These are phyloP conservation scores for Cubamyces lactineus DNA, from an alignment of 768 basidiomycete genomes.

Conservation along the genomic window DNA sequence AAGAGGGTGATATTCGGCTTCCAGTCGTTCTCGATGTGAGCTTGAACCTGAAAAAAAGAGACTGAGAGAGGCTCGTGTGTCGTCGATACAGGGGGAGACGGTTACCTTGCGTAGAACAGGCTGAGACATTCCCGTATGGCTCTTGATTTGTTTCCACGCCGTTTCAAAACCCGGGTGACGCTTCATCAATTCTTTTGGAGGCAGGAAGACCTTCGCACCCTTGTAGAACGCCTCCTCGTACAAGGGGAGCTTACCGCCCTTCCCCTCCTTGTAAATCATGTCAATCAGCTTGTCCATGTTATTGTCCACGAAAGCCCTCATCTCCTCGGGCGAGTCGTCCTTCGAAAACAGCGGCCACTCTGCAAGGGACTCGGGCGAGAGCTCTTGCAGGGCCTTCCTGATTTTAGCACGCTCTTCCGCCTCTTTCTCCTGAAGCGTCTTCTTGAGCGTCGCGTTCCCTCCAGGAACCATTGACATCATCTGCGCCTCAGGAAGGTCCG, in stretches of 20 bases:
- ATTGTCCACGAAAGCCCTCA: background rate
- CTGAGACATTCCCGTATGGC: background rate
- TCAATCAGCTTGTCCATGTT: slow-evolving; percentile 4
- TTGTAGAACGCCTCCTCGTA: slow-evolving; percentile 33
- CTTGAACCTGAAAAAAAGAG: background rate
- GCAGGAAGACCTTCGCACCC: slow-evolving; percentile 28
- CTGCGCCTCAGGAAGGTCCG: background rate
- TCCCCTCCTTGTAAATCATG: background rate
- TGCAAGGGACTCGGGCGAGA: background rate
- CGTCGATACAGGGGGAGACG: background rate
- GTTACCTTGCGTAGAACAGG: slow-evolving; percentile 5
- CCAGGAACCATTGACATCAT: background rate
- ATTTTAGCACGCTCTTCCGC: background rate
- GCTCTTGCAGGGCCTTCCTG: background rate
- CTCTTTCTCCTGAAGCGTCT: background rate
- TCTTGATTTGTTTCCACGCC: slow-evolving; percentile 11
- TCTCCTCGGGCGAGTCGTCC: background rate
- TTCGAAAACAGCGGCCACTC: background rate
- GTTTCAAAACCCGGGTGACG: slow-evolving; percentile 32
- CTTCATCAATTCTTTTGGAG: slow-evolving; percentile 29
- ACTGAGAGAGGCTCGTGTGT: background rate
- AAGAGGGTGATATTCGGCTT: slow-evolving; percentile 20
- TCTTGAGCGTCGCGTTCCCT: background rate
- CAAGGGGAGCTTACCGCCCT: background rate
- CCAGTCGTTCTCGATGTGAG: slow-evolving; percentile 11